Evolutionary conservation across 176 grass and related monocot genomes (phyloP).

Genomic region (Eleusine indica): DNA sequence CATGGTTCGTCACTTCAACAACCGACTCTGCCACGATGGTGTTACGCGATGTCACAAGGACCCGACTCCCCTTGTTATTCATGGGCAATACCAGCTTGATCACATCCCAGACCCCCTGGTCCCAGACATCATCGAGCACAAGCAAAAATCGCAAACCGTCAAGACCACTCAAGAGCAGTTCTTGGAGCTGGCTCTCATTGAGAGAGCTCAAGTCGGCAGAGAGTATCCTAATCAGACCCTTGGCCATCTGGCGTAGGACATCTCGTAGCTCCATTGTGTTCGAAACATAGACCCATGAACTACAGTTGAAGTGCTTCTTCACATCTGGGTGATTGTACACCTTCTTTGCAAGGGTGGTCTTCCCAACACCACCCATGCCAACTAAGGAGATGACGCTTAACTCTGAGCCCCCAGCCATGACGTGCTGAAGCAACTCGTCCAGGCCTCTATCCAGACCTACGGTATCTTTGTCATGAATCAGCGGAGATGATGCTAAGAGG

Average conservation of each 20-base stretch:
- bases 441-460: slow-evolving; percentile 42
- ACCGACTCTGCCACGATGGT: slow-evolving; percentile 7
- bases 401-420: slow-evolving; percentile 1
- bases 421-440: background rate
- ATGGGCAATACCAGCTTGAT: slow-evolving; percentile 39
- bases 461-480: slow-evolving; percentile 40
- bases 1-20: background rate
- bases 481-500: slow-evolving; percentile 34
- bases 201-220: slow-evolving; percentile 29
- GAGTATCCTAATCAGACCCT: slow-evolving; percentile 44
- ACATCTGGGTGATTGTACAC: slow-evolving; percentile 41
- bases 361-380: slow-evolving; percentile 53
- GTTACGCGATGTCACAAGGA: slow-evolving; percentile 42
- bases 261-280: slow-evolving; percentile 1
- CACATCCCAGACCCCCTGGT: slow-evolving; percentile 24
- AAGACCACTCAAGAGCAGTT: slow-evolving; percentile 40
- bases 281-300: slow-evolving; percentile 45
- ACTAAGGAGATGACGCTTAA: slow-evolving; percentile 38
- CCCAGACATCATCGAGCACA: slow-evolving; percentile 57
- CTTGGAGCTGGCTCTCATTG: slow-evolving; percentile 30
- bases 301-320: slow-evolving; percentile 39
- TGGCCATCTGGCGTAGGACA: slow-evolving; percentile 37
- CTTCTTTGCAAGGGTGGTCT: slow-evolving; percentile 56
- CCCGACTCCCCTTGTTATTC: slow-evolving; percentile 12
- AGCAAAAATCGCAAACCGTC: slow-evolving; percentile 37